Evolutionary conservation across 768 basidiomycete species (phyloP), one percentile per base, ranked within the genome.

Genomic region (Rubroboletus pulcherrimus): DNA sequence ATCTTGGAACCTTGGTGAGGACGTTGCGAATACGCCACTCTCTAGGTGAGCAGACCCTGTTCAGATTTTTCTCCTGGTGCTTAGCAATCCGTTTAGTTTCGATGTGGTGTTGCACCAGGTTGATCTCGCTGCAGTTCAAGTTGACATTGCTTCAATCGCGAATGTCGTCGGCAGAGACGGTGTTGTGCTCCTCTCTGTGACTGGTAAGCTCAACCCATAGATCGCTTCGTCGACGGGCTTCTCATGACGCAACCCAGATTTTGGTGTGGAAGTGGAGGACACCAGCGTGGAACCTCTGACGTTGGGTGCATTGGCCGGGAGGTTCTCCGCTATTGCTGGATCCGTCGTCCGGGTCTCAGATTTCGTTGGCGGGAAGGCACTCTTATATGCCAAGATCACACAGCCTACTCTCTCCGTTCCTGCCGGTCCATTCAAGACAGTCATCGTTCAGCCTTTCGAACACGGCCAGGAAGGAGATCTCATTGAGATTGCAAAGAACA

Each of bases 381-480:
- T 63, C 7, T 26, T 66, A 7, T 66, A 54, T 29, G 57, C 54
- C 5, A 58, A 57, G 40, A 53, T 68, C 9, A 41, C 55, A 7
- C 29, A 56, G 12, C 49, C 66, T 2, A 62, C 57, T 0, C 57
- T 67, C 19, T 29, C 19, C 19, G 50, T 58, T 38, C 58, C 66
- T 4, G 30, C 53, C 3, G 54, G 57, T 26, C 55, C 63, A 2
- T 67, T 62, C 61, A 71, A 64, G 55, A 66, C 61, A 3, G 63
- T 70, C 30, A 58, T 68, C 8, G 46, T 70, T 24, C 64, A 67
- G 6, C 58, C 65, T 1, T 71, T 70, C 34, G 52, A 51, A 44
- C 67, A 70, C 40, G 63, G 65, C 15, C 48, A 49, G 19, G 69
- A 70, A 46, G 67, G 63, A 5, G 60, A 71, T 14, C 59, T 70